These are phyloP conservation scores for Penicillium ucsense DNA, from an alignment of 495 filamentous ascomycete species.

Conservation along the genomic window DNA sequence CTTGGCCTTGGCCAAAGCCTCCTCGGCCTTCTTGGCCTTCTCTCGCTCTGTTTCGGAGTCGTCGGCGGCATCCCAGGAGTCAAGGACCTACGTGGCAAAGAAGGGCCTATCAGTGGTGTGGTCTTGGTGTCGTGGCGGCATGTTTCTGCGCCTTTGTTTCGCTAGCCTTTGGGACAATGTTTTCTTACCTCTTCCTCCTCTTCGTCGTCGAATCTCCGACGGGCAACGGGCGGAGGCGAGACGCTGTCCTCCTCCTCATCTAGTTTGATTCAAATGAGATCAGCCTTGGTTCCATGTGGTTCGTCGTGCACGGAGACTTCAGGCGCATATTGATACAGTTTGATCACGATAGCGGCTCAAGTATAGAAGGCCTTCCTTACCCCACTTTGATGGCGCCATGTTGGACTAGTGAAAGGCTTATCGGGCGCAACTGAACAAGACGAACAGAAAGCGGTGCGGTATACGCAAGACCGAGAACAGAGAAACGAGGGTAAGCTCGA, in stretches of 20 bases:
- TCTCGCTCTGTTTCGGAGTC: constrained; percentile 95
- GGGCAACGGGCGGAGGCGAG: constrained; percentile 49
- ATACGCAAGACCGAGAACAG: constrained; percentile 8
- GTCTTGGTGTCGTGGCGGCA: too few species aligned
- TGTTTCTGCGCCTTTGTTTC: too few species aligned
- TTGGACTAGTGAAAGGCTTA: constrained; percentile 10
- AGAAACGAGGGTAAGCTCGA: constrained; percentile 10
- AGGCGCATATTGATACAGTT: neutral
- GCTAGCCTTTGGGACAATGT: neutral
- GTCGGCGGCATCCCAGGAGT: constrained; percentile 95
- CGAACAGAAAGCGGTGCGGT: constrained; percentile 7
- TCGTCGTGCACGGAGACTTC: neutral
- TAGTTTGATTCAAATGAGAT: constrained; percentile 16
- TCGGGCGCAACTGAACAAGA: constrained; percentile 5
- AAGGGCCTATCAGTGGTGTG: too few species aligned
- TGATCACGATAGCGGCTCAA: neutral
- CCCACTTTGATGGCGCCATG: constrained; percentile 44
- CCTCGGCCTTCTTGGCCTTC: constrained; percentile 79
- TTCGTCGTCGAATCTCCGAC: constrained; percentile 80
- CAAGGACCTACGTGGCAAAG: constrained; percentile 56
- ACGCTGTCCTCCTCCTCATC: constrained; percentile 62
- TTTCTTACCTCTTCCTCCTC: constrained; percentile 77
- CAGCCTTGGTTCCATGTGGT: neutral
- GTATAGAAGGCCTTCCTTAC: constrained; percentile 27
- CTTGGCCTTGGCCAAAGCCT: constrained; percentile 79